Conservation (phyloP, 768 basidiomycete genomes). For the Pulveroboletus sp. region DNA sequence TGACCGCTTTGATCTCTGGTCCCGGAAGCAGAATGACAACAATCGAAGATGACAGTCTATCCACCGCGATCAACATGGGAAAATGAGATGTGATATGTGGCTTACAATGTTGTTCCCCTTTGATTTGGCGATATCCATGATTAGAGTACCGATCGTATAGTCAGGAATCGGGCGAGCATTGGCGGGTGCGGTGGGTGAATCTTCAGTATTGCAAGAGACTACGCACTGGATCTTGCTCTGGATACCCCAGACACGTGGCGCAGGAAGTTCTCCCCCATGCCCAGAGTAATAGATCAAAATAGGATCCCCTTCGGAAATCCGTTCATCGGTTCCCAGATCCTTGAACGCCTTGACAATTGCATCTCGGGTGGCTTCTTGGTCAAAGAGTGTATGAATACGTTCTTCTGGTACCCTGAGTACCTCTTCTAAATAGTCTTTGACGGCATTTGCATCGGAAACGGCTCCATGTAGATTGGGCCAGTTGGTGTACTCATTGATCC, state of each 20-base stretch:
- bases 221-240: conserved; percentile 26
- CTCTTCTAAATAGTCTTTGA: conserved; percentile 33
- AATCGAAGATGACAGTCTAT: conserved; percentile 47
- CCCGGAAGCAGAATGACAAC: conserved; percentile 42
- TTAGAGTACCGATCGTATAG: conserved; percentile 36
- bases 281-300: conserved; percentile 46
- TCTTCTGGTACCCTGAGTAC: conserved; percentile 28
- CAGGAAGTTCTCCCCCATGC: conserved; percentile 36
- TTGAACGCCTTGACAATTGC: conserved; percentile 30
- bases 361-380: conserved; percentile 36
- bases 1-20: conserved; percentile 20
- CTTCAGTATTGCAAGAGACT: conserved; percentile 35
- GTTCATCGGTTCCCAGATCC: conserved; percentile 23
- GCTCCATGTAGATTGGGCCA: conserved; percentile 35
- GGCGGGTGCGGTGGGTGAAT: conserved; percentile 17
- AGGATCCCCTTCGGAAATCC: conserved; percentile 29
- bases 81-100: background rate
- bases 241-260: conserved; percentile 25
- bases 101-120: conserved; percentile 46
- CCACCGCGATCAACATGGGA: background rate
- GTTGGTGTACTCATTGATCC: conserved; percentile 38
- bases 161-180: conserved; percentile 39
- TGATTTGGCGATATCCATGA: conserved; percentile 35
- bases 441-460: conserved; percentile 38
- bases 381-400: conserved; percentile 38